Base-by-base conservation (phyloP, 1,284 basidiomycete species). In the Papiliotrema fonsecae region DNA sequence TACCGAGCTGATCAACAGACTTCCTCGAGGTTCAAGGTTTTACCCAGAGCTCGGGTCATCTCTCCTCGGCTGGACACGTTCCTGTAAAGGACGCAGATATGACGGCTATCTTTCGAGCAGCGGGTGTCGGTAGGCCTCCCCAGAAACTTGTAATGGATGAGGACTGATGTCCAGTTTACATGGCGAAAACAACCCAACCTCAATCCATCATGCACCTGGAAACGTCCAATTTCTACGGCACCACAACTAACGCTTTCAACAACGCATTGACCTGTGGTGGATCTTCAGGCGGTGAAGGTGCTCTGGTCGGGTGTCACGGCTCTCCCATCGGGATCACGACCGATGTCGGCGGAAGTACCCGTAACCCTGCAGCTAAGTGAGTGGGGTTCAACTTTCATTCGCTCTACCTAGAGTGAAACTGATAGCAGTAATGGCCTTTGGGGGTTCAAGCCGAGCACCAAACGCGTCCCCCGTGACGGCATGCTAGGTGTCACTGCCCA, bases 211-310 rank as follows among this genome's bases (percentile, higher is more conserved):
- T 66, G 64, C 60, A 62, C 47, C 56, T 64, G 45, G 64, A 64
- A 50, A 57, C 54, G 32, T 37, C 56, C 41, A 42, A 19, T 13
- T 57, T 56, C 44, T 67, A 65, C 41, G 74, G 74, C 28, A 54
- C 55, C 9, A 74, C 72, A 11, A 26, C 41, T 26, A 61, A 60
- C 61, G 82, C 82, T 1, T 65, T 67, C 56, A 83, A 84, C 62
- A 73, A 77, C 4, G 65, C 60, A 19, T 65, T 81, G 28, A 80
- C 80, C 4, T 64, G 69, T 3, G 82, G 82, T 11, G 82, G 82
- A 6, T 80, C 78, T 0, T 79, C 77, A 2, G 82, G 82, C 9
- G 82, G 82, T 4, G 80, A 82, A 56, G 76, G 76, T 13, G 79
- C 79, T 0, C 67, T 82, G 10, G 66, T 81, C 18, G 77, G 77